Percentiles rank a stretch among this genome's conserved stretches.
Conservation (phyloP, 2,329 filamentous ascomycete genomes). For the Diplocarpon mali region DNA sequence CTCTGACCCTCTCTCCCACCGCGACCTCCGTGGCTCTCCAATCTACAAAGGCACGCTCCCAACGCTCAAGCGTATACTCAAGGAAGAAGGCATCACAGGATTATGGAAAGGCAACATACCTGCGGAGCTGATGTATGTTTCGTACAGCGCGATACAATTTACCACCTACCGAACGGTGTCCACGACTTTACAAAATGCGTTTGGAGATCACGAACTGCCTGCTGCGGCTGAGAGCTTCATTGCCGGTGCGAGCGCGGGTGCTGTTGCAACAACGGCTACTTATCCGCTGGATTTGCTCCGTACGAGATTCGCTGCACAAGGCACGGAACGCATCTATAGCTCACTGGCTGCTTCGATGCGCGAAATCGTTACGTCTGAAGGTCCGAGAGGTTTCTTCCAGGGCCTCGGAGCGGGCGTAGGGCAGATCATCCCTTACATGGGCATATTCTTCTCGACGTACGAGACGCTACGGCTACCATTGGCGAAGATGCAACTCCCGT, state of each 20-base stretch:
- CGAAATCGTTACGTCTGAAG: conserved; percentile 68
- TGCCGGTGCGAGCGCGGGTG: conserved; percentile 73
- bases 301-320: conserved; percentile 94
- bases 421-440: conserved; percentile 95
- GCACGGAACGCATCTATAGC: conserved; percentile 64
- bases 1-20: conserved; percentile 56
- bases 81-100: conserved; percentile 70
- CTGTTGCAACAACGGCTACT: conserved; percentile 67
- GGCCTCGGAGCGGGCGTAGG: conserved; percentile 70
- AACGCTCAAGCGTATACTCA: conserved; percentile 66
- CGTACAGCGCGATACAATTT: conserved; percentile 85
- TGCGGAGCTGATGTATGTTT: conserved; percentile 86
- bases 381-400: conserved; percentile 71
- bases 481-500: conserved; percentile 44
- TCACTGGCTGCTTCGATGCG: conserved; percentile 57
- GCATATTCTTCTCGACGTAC: conserved; percentile 86
- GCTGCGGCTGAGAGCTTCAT: conserved; percentile 68
- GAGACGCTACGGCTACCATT: conserved; percentile 60
- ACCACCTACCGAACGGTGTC: conserved; percentile 71
- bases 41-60: conserved; percentile 65
- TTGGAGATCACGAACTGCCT: conserved; percentile 39
- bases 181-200: conserved; percentile 42
- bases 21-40: conserved; percentile 34
- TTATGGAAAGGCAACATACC: conserved; percentile 98
- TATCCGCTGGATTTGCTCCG: conserved; percentile 90